Base-by-base conservation (phyloP, 78 protist genomes). In the Dictyostelium capitatum region DNA sequence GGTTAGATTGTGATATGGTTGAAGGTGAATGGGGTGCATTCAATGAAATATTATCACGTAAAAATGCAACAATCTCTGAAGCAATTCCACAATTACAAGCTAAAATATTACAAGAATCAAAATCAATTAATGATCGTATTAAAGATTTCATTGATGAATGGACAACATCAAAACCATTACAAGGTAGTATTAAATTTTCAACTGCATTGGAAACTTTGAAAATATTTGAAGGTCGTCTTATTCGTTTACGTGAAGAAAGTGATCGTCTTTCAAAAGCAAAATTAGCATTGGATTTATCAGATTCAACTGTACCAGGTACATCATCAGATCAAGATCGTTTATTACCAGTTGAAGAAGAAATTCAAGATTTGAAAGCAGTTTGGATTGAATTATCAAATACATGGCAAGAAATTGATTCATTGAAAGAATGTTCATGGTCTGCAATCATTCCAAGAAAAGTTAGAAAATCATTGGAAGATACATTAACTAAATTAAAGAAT, bases 11-110 rank as follows among this genome's bases (percentile, higher is more conserved):
- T 25, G 98, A 97, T 20, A 80, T 50, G 87, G 67, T 98, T 19
- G 95, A 96, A 19, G 96, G 96, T 41, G 99, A 97, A 79, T 97
- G 96, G 97, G 57, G 10, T 14, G 97, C 98, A 0, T 87, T 98
- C 59, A 57, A 51, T 50, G 97, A 96, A 30, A 83, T 95, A 30
- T 85, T 95, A 54, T 67, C 54, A 48, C 77, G 92, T 57, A 83
- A 83, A 77, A 83, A 80, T 56, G 28, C 82, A 2, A 20, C 90
- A 1, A 80, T 95, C 43, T 9, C 62, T 3, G 89, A 81, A n/a
- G 81, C 89, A 50, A 79, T 97, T 53, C 96, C 97, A 20, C 77
- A 80, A 28, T 30, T 96, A 30, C 97, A 93, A 79, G 81, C 75
- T 53, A 85, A 83, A 79, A 74, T 97, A 62, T 59, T 81, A 6